phyloP scores from a whole-genome alignment of 75 land plant species.

The Picea glauca region DNA sequence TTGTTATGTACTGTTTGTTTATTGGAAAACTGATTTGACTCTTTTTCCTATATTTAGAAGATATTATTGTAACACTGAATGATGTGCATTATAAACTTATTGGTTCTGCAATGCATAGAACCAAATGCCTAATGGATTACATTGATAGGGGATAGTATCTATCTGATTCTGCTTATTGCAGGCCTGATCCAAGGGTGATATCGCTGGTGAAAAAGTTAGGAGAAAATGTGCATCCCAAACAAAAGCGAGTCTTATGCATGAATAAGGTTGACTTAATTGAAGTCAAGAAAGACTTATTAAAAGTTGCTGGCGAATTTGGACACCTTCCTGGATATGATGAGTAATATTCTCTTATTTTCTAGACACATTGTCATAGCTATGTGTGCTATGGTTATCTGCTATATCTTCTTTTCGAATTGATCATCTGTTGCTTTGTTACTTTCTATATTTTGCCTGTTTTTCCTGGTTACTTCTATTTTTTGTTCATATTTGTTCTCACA shows the following conservation, averaged over 20 bases:
- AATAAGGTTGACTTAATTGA: constrained; percentile 91
- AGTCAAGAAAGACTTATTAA: constrained; percentile 72
- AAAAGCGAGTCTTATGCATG: constrained; percentile 85
- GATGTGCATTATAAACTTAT: too few relatives aligned
- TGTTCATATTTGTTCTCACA: background rate
- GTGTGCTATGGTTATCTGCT: background rate
- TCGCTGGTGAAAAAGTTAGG: constrained; percentile 75
- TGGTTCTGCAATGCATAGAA: background rate
- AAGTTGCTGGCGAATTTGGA: constrained; percentile 68
- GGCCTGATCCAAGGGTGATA: constrained; percentile 77
- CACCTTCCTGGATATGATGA: constrained; percentile 87
- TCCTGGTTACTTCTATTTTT: constrained; percentile 7
- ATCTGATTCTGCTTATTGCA: constrained; percentile 17
- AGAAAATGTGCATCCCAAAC: constrained; percentile 33
- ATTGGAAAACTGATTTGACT: background rate
- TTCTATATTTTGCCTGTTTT: background rate
- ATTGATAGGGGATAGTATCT: background rate
- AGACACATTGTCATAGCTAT: background rate
- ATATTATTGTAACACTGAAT: background rate
- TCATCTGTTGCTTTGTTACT: background rate
- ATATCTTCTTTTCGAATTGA: background rate
- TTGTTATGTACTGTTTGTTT: background rate
- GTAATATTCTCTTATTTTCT: constrained; percentile 21
- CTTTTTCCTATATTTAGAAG: background rate
- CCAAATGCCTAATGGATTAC: background rate